Percentiles rank a stretch among this genome's conserved stretches.
phyloP scores from a whole-genome alignment of 495 filamentous ascomycete species.

The Aspergillus sparsus region DNA sequence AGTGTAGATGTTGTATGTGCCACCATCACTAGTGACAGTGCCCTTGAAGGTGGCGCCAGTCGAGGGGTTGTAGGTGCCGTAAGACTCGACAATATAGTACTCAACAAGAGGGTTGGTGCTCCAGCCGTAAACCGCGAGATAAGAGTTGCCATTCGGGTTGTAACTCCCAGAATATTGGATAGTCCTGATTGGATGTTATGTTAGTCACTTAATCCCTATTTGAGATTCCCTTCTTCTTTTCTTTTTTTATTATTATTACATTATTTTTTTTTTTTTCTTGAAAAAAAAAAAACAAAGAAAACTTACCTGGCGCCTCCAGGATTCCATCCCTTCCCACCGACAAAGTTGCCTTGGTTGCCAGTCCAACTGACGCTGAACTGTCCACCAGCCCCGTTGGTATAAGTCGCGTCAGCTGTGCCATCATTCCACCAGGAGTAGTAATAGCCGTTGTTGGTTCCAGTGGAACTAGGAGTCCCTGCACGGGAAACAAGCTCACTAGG shows the following conservation, averaged over 20 bases:
- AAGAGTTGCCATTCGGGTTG: slow-evolving; percentile 56
- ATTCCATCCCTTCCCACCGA: slow-evolving; percentile 64
- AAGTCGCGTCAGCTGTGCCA: slow-evolving; percentile 50
- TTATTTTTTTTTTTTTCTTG: neutral
- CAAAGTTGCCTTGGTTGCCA: slow-evolving; percentile 56
- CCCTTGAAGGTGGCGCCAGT: slow-evolving; percentile 51
- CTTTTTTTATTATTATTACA: neutral
- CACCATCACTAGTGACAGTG: slow-evolving; percentile 57
- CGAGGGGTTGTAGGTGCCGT: slow-evolving; percentile 54
- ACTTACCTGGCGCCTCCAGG: slow-evolving; percentile 47
- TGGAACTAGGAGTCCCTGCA: slow-evolving; percentile 26
- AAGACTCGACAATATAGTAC: slow-evolving; percentile 64
- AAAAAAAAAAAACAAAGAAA: neutral
- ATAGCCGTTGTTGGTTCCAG: slow-evolving; percentile 58
- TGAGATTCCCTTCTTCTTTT: too few relatives aligned
- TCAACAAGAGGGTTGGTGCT: slow-evolving; percentile 60
- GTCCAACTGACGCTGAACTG: slow-evolving; percentile 57
- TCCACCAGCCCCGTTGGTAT: slow-evolving; percentile 58
- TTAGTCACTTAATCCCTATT: too few relatives aligned
- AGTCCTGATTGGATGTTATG: slow-evolving; percentile 30
- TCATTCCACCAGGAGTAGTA: slow-evolving; percentile 68
- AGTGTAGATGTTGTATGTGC: slow-evolving; percentile 64
- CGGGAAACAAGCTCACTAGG: neutral
- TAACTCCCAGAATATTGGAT: slow-evolving; percentile 58
- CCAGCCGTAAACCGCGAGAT: slow-evolving; percentile 65